Percentiles rank a stretch among this genome's conserved stretches.
Conservation (phyloP, 164 flowering plant genomes). For the Tinospora cordifolia region DNA sequence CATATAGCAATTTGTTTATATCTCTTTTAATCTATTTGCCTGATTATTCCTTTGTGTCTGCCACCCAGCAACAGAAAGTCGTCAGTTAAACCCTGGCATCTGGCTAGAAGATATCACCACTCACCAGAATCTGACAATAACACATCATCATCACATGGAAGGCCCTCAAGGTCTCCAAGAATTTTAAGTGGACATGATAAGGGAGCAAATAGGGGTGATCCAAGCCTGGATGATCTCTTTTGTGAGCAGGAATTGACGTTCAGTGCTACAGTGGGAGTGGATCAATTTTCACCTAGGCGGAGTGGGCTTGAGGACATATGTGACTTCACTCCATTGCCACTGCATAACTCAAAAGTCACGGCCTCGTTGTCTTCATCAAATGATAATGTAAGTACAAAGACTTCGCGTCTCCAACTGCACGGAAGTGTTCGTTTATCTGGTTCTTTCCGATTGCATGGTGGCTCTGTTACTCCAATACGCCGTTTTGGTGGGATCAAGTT, state of each 20-base stretch:
- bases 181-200: conserved; percentile 19
- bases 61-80: conserved; percentile 25
- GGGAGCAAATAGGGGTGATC: conserved; percentile 19
- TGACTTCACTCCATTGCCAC: conserved; percentile 21
- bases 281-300: conserved; percentile 22
- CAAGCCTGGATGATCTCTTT: conserved; percentile 14
- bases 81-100: conserved; percentile 24
- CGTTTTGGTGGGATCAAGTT: conserved; percentile 20
- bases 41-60: background rate
- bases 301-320: conserved; percentile 19
- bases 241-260: conserved; percentile 18
- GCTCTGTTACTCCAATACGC: conserved; percentile 39
- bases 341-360: conserved; percentile 15
- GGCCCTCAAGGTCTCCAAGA: conserved; percentile 20
- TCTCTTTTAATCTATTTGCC: background rate
- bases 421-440: conserved; percentile 21
- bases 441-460: conserved; percentile 36
- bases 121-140: conserved; percentile 41
- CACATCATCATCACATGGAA: conserved; percentile 22
- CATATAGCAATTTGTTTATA: background rate
- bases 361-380: conserved; percentile 29
- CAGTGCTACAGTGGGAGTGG: conserved; percentile 6
- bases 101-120: conserved; percentile 24
- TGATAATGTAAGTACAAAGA: conserved; percentile 15
- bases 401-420: conserved; percentile 19